These are phyloP conservation scores for Diaporthe sp. DNA, from an alignment of 2,329 filamentous ascomycete genomes.

Conservation along the genomic window DNA sequence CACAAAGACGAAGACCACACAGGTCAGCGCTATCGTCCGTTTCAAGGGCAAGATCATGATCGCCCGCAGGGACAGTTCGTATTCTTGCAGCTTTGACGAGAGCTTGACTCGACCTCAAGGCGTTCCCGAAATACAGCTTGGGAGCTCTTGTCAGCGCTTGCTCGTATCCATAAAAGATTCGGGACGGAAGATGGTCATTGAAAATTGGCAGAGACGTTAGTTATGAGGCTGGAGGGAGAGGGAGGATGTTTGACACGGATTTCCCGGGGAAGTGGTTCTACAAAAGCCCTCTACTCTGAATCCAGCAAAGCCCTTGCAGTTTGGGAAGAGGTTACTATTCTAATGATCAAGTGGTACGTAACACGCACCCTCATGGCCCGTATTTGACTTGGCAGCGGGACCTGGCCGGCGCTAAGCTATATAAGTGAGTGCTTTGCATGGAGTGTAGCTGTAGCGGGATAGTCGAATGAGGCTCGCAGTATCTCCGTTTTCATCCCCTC, in stretches of 20 bases:
- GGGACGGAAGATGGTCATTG: not conserved
- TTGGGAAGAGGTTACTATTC: not conserved
- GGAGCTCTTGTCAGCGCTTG: not conserved
- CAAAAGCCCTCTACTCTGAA: not conserved
- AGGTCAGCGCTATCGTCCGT: not conserved
- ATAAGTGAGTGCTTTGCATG: not conserved
- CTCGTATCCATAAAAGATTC: not conserved
- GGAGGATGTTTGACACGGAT: not conserved
- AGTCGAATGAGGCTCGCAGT: not conserved
- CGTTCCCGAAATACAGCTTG: not conserved
- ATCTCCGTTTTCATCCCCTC: not conserved
- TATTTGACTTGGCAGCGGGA: conserved; percentile 4
- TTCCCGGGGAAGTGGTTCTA: not conserved
- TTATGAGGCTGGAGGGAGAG: not conserved
- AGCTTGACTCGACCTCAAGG: not conserved
- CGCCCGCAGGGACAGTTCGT: too few species aligned
- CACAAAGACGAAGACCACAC: not conserved
- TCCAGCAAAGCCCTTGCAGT: not conserved
- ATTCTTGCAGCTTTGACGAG: not conserved
- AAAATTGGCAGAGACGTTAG: not conserved
- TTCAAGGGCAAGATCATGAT: not conserved
- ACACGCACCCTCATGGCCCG: not conserved
- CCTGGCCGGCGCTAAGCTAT: not conserved
- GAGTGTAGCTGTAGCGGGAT: not conserved
- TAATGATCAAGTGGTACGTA: not conserved